Base-by-base conservation (phyloP, 768 basidiomycete genomes). In the Podaxis sp. region DNA sequence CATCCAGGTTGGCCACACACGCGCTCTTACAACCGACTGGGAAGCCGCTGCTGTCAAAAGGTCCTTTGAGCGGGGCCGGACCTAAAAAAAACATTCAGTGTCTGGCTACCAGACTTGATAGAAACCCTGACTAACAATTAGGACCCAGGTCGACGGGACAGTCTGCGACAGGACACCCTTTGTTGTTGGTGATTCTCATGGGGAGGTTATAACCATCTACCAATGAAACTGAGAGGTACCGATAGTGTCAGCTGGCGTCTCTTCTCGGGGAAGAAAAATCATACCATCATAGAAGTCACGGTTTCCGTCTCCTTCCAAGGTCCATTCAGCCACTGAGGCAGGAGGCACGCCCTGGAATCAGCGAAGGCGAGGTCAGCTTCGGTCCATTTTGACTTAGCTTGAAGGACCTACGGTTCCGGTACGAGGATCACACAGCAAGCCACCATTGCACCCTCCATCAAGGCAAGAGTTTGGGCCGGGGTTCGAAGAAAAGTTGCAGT, bases 121-220 rank as follows among this genome's bases (percentile, higher is more conserved):
- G 24, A 61, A 52, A 15, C 9, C 9, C 8, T 57, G 15, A 63
- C 68, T n/a, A 36, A 73, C 72, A 75, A 33, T 82, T 76, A 0
- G 85, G 82, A 13, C 77, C 80, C 26, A 89, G 77, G 67, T 90
- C 88, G 36, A 87, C 84, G 1, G 84, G 75, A 68, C 88, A 91
- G 63, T 80, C 76, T 1, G 87, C 81, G 19, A 83, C 72, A 33
- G 71, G 74, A 68, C 89, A 90, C 12, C 80, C 83, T 51, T 72
- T 76, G 70, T 79, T 81, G 73, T 85, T 88, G 58, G 74, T 76
- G 65, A 90, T 85, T 8, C 75, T 73, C 68, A 86, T 71, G 15
- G 89, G 88, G 12, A 90, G 70, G 68, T 89, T 87, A 66, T 79
- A 87, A 1, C 88, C 87, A 65, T 88, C 85, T 40, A 89, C 87